These are phyloP conservation scores for Ophiocordyceps unilateralis DNA, from an alignment of 2,329 filamentous ascomycete species.

Conservation along the genomic window DNA sequence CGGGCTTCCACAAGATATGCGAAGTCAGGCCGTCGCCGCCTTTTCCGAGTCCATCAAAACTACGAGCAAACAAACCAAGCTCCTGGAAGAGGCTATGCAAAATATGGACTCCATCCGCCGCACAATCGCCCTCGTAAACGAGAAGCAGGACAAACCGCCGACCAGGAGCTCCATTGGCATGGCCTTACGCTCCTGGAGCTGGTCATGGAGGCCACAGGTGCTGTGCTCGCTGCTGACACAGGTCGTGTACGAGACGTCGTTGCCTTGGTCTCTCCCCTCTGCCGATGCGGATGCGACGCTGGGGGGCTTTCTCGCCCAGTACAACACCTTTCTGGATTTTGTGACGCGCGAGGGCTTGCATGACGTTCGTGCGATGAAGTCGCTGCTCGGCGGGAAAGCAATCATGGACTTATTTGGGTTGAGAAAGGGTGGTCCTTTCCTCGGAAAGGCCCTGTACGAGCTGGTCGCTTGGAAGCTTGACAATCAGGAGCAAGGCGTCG, in stretches of 20 bases:
- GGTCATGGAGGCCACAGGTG: constrained; percentile 4
- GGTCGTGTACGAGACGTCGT: not conserved
- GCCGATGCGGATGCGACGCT: not conserved
- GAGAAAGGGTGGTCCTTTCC: constrained; percentile 2
- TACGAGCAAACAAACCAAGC: constrained; percentile 2
- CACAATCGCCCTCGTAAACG: not conserved
- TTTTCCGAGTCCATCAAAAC: constrained; percentile 2
- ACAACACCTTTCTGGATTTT: constrained; percentile 1
- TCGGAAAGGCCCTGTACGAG: constrained; percentile 2
- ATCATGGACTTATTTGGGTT: constrained; percentile 4
- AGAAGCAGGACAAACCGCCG: not conserved
- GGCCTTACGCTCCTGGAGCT: constrained; percentile 6
- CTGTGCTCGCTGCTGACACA: constrained; percentile 3
- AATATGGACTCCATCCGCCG: constrained; percentile 3
- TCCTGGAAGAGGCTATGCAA: constrained; percentile 2
- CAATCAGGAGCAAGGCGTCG: constrained; percentile 1
- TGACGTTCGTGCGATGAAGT: not conserved
- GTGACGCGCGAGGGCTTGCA: not conserved
- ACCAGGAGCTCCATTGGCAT: constrained; percentile 4
- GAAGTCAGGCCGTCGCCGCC: constrained; percentile 2
- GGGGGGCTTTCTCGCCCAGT: not conserved
- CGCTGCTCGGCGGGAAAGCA: constrained; percentile 3
- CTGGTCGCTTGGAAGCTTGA: constrained; percentile 6
- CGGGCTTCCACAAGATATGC: constrained; percentile 1
- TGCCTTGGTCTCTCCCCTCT: not conserved